Percentiles rank a stretch among this genome's conserved stretches.
Conservation (phyloP, 2,329 filamentous ascomycete species). For the Chrysosporium queenslandicum region DNA sequence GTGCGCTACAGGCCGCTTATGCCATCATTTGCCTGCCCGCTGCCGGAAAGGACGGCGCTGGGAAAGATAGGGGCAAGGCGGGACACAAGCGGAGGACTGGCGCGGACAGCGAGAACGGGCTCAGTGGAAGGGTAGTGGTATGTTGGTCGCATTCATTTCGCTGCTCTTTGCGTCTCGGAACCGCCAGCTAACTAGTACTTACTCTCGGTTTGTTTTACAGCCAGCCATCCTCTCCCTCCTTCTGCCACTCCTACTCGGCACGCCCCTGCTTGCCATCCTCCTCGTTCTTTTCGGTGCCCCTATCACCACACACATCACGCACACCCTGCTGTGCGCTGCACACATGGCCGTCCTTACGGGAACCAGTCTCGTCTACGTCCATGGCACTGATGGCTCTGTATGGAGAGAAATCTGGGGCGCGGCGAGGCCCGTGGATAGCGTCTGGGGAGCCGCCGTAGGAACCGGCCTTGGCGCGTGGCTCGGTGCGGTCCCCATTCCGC, state of each 20-base stretch:
- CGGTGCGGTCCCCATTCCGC: constrained; percentile 84
- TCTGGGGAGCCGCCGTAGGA: constrained; percentile 73
- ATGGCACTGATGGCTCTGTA: constrained; percentile 61
- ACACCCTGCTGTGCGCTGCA: constrained; percentile 69
- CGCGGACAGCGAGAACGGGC: constrained; percentile 15
- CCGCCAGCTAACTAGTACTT: background rate
- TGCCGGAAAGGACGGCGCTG: constrained; percentile 15
- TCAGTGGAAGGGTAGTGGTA: constrained; percentile 21
- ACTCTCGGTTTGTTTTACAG: constrained; percentile 34
- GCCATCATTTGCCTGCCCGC: constrained; percentile 49
- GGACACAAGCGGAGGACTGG: constrained; percentile 7
- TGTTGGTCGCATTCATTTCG: constrained; percentile 8
- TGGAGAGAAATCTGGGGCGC: constrained; percentile 64
- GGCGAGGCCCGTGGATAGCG: constrained; percentile 66
- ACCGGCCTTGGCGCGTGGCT: constrained; percentile 76
- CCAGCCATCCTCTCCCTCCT: constrained; percentile 61
- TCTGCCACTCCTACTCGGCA: constrained; percentile 42
- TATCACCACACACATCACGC: constrained; percentile 64
- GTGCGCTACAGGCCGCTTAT: constrained; percentile 53
- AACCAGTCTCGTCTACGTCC: constrained; percentile 74
- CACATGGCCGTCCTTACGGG: constrained; percentile 71
- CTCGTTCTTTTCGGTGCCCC: constrained; percentile 89
- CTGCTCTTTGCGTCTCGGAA: background rate
- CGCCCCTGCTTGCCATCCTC: constrained; percentile 49
- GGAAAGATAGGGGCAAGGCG: constrained; percentile 9